Percentiles rank a stretch among this genome's conserved stretches.
These are phyloP conservation scores for Paramecium sonneborni DNA, from an alignment of 73 alveolate genomes.

Conservation along the genomic window DNA sequence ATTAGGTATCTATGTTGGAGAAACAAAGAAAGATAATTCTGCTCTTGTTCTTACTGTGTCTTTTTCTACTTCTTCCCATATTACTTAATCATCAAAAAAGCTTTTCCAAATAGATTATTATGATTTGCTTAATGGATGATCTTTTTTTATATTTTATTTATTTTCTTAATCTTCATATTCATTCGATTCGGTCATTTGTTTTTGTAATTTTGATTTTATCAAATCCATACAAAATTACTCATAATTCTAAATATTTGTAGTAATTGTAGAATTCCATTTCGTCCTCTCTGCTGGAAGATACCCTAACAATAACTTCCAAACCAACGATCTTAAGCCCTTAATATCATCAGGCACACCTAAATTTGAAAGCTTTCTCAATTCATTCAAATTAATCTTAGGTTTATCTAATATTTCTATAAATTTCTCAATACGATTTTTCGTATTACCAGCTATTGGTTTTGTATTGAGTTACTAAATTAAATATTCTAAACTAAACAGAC, in stretches of 20 bases:
- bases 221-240: conserved; percentile 49
- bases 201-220: conserved; percentile 74
- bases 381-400: not conserved
- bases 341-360: conserved; percentile 91
- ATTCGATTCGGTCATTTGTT: conserved; percentile 64
- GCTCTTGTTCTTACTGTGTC: conserved; percentile 95
- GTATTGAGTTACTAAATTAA: not conserved
- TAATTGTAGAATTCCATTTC: conserved; percentile 81
- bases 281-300: conserved; percentile 88
- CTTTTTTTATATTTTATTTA: conserved; percentile 20
- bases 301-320: conserved; percentile 93
- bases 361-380: conserved; percentile 14
- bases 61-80: conserved; percentile 92
- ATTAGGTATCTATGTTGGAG: conserved; percentile 46
- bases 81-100: conserved; percentile 83
- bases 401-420: not conserved
- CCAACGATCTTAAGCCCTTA: conserved; percentile 83
- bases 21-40: conserved; percentile 86
- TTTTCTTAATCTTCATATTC: conserved; percentile 49
- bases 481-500: conserved; percentile 12
- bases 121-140: conserved; percentile 79
- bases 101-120: conserved; percentile 82
- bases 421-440: not conserved
- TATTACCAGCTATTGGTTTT: not conserved
- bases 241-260: conserved; percentile 70